Evolutionary conservation across 1,284 basidiomycete species (phyloP), one percentile per base, ranked within the genome.

Genomic region (Boletus sp.): DNA sequence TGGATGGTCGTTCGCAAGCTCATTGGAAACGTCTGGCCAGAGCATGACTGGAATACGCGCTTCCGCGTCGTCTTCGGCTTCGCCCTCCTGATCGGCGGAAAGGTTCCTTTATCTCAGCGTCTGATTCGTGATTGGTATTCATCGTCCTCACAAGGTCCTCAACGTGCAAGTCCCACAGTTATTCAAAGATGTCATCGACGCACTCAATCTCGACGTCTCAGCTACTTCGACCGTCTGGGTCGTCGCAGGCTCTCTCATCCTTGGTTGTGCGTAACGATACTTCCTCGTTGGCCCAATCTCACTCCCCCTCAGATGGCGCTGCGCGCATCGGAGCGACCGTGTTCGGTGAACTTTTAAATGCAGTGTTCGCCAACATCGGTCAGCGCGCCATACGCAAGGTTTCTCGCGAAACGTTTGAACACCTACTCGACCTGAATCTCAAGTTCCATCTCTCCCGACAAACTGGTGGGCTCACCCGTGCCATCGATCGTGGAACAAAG

Each of bases 401-500:
- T 33, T 94, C 96, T 0, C 74, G 88, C 20, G 86, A 93, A 56
- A 98, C 96, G 0, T 99, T 99, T 57, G 85, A 90, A 46, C 95
- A 99, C 63, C 72, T 99, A 1, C 77, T 99, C 53, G 80, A 88
- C 58, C 80, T 99, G 59, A 91, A 98, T 62, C 79, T 98, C 65
- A 84, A 82, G 51, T 99, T 98, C 70, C 95, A 99, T 64, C 76
- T 99, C 19, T 84, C 88, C 14, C 74, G 95, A 20, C 95, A 98
- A 64, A 99, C 95, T 0, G 96, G 95, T 33, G 96, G 95, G 6
- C 73, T 99, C 35, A 98, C 94, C 0, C 74, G 95, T 22, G 96
- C 96, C 5, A 99, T 99, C 58, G 95, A 99, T 67, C 78, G 95
- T 8, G 96, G 95, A 20, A 98, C 96, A 19, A 99, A 96, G 91